Percentiles rank a stretch among this genome's conserved stretches.
phyloP scores from a whole-genome alignment of 352 stramenopile genomes.

The Phytopythium vexans region DNA sequence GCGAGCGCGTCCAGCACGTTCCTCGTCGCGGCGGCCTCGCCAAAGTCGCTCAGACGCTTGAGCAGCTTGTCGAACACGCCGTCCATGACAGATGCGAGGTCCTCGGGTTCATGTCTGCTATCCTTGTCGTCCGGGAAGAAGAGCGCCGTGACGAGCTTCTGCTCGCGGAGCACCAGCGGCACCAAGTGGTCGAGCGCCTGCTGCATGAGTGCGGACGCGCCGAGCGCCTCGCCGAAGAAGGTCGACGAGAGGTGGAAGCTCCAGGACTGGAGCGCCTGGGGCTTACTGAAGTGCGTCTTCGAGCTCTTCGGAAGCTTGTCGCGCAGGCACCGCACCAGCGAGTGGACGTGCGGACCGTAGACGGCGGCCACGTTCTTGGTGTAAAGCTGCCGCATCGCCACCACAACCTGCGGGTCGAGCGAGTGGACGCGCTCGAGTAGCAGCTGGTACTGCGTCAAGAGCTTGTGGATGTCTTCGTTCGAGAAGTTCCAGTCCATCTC shows the following conservation, averaged over 20 bases:
- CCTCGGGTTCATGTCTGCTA: constrained; percentile 34
- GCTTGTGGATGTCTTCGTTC: constrained; percentile 51
- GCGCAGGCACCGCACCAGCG: constrained; percentile 53
- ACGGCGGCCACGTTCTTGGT: constrained; percentile 43
- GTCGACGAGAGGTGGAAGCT: constrained; percentile 63
- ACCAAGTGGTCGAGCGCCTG: constrained; percentile 68
- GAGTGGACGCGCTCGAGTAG: constrained; percentile 37
- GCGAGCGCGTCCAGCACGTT: constrained; percentile 70
- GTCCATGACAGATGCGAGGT: constrained; percentile 58
- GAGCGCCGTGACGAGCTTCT: constrained; percentile 32
- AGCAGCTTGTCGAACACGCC: constrained; percentile 69
- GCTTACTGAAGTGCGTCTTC: constrained; percentile 54
- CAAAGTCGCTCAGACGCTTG: constrained; percentile 69
- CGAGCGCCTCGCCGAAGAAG: constrained; percentile 44
- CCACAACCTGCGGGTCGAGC: constrained; percentile 33
- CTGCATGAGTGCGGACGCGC: constrained; percentile 54
- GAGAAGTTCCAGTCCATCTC: constrained; percentile 70
- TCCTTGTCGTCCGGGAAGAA: constrained; percentile 35
- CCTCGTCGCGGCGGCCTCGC: constrained; percentile 41
- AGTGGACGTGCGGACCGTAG: constrained; percentile 51
- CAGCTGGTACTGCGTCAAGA: constrained; percentile 41
- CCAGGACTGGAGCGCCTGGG: constrained; percentile 60
- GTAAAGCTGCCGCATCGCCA: constrained; percentile 42
- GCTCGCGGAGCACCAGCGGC: constrained; percentile 50
- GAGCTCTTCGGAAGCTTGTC: constrained; percentile 53